phyloP scores from a whole-genome alignment of 2,329 filamentous ascomycete species.

The Penicillium concentricum region DNA sequence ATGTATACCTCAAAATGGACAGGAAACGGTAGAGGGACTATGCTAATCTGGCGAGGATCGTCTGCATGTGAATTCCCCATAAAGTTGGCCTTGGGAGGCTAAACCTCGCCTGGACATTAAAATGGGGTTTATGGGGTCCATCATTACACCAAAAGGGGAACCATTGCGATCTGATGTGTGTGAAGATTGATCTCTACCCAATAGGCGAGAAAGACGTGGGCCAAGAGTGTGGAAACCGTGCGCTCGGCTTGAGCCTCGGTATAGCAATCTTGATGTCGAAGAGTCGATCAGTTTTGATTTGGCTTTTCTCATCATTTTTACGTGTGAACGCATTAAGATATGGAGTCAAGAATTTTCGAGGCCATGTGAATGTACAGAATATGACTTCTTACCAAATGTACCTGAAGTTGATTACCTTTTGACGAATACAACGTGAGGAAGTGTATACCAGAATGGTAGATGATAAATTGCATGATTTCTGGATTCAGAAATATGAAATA shows the following conservation, averaged over 20 bases:
- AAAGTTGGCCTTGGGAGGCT: not conserved
- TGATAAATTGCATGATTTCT: no score
- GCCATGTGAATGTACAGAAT: not conserved
- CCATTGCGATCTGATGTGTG: not conserved
- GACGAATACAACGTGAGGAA: not conserved
- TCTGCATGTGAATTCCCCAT: constrained; percentile 15
- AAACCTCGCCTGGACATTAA: not conserved
- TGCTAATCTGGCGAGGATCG: constrained; percentile 10
- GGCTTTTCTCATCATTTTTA: not conserved
- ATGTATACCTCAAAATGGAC: constrained; percentile 3
- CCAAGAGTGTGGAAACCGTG: not conserved
- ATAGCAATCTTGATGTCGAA: not conserved
- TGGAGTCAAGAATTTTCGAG: not conserved
- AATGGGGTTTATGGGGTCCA: not conserved
- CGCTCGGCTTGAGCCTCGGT: not conserved
- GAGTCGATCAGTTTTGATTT: not conserved
- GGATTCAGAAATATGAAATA: no score
- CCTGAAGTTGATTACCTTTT: not conserved
- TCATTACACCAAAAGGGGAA: constrained; percentile 2
- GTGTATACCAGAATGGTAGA: no score
- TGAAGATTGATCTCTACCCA: constrained; percentile 1
- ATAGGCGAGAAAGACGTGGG: not conserved
- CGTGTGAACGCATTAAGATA: no score
- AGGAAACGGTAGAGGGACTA: not conserved
- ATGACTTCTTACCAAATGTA: not conserved